Base-by-base conservation (phyloP, 2,329 filamentous ascomycete genomes). In the Elsinoe fawcettii region DNA sequence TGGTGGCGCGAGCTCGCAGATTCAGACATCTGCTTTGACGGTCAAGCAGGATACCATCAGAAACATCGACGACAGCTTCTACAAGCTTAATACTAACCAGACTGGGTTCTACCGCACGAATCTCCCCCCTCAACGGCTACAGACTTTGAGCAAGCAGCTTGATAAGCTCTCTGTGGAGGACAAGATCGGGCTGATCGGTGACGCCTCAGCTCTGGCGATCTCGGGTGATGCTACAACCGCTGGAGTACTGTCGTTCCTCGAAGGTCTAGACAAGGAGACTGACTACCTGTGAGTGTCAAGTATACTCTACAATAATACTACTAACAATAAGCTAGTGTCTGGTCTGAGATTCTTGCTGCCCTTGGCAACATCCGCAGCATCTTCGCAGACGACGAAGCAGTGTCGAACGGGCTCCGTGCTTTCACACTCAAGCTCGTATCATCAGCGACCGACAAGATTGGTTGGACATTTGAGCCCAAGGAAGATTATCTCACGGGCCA, bases 91-190 rank as follows among this genome's bases (percentile, higher is more conserved):
- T 76, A 84, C 86, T 60, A 84, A 92, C 57, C 87, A 92, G 59
- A 90, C 86, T 54, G 92, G 90, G 23, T 96, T 88, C 73, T 97
- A 95, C 75, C 83, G 91, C 60, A 93, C 92, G 51, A 96, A 95
- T 73, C 95, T 97, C 68, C 90, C 93, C 4, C 84, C 89, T n/a
- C 78, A 83, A 61, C 84, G 92, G 49, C 80, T 99, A 39, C 82
- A 81, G 37, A 90, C 90, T 73, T 83, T 99, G 22, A 87, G 88
- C 58, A 80, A 83, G 55, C 84, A 88, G 64, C 84, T 90, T 14
- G 80, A 88, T 63, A 84, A 84, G 63, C 79, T 99, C 22, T 88
- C 80, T 61, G 84, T 87, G 5, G 84, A 92, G 69, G 93, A 99
- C 74, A 95, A 93, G 76, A 96, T 97, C 65, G 89, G 90, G 39